Evolutionary conservation across 129 eudicot genomes (phyloP).

Genomic region (Glebionis coronaria): DNA sequence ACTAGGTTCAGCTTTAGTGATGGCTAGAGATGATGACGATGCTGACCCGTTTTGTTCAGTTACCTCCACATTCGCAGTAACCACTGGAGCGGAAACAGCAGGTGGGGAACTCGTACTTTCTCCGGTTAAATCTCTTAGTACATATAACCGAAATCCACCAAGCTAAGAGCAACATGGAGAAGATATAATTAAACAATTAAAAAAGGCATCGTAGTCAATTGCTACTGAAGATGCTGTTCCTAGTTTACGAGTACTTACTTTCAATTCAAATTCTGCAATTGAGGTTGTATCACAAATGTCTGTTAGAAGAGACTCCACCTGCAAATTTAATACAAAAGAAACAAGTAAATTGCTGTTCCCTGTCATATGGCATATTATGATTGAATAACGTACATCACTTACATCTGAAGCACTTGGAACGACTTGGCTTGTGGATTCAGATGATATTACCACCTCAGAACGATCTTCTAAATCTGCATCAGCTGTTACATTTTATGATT

Average conservation of each 20-base stretch:
- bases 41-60: conserved; percentile 56
- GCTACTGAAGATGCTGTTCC: background rate
- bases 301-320: conserved; percentile 77
- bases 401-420: conserved; percentile 72
- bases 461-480: conserved; percentile 37
- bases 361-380: background rate
- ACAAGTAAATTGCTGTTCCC: background rate
- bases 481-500: conserved; percentile 30
- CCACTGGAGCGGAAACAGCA: conserved; percentile 48
- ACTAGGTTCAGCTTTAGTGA: conserved; percentile 45
- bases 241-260: conserved; percentile 43
- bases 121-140: conserved; percentile 52
- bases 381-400: conserved; percentile 18
- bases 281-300: conserved; percentile 78
- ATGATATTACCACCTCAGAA: conserved; percentile 40
- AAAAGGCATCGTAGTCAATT: background rate
- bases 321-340: conserved; percentile 21
- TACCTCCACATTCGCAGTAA: conserved; percentile 36
- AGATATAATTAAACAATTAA: conserved; percentile 7
- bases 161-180: conserved; percentile 40
- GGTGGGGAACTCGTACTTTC: conserved; percentile 40
- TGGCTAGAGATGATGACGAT: conserved; percentile 69
- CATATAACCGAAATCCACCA: conserved; percentile 74
- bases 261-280: conserved; percentile 81
- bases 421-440: conserved; percentile 46